Conservation (phyloP, 2,329 filamentous ascomycete species). For the Knufia petricola region DNA sequence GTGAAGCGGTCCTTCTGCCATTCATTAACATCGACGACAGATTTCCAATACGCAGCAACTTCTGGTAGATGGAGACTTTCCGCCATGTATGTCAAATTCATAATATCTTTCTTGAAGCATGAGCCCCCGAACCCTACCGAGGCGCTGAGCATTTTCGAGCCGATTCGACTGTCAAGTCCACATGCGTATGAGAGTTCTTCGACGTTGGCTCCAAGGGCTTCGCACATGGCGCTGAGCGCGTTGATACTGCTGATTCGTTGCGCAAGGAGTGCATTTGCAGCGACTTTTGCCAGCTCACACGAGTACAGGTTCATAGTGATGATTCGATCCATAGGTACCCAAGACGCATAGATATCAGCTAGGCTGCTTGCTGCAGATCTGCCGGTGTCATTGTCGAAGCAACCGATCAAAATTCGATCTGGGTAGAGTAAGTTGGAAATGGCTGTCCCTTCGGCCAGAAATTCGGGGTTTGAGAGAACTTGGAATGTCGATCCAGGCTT, state of each 20-base stretch:
- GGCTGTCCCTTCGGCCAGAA: constrained; percentile 68
- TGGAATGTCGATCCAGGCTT: constrained; percentile 49
- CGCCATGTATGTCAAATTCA: constrained; percentile 63
- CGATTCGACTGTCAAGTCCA: constrained; percentile 62
- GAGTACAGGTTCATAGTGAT: constrained; percentile 66
- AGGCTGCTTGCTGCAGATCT: constrained; percentile 54
- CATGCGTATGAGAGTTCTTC: constrained; percentile 59
- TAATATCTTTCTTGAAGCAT: constrained; percentile 73
- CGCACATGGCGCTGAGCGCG: constrained; percentile 69
- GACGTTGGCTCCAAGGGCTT: constrained; percentile 65
- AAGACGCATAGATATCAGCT: constrained; percentile 57
- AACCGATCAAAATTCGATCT: constrained; percentile 68
- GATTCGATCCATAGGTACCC: constrained; percentile 59
- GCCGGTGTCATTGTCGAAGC: constrained; percentile 50
- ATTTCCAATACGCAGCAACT: constrained; percentile 65
- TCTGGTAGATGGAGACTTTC: constrained; percentile 60
- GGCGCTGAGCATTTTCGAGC: constrained; percentile 62
- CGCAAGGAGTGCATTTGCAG: constrained; percentile 69
- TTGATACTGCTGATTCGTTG: constrained; percentile 76
- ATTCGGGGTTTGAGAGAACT: constrained; percentile 73
- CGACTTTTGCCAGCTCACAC: constrained; percentile 68
- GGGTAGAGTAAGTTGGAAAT: constrained; percentile 61
- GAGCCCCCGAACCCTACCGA: constrained; percentile 70
- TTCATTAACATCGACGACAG: constrained; percentile 67
- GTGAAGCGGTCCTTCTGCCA: constrained; percentile 62